Conservation (phyloP, 2,329 filamentous ascomycete species). For the Aspergillus carbonarius region DNA sequence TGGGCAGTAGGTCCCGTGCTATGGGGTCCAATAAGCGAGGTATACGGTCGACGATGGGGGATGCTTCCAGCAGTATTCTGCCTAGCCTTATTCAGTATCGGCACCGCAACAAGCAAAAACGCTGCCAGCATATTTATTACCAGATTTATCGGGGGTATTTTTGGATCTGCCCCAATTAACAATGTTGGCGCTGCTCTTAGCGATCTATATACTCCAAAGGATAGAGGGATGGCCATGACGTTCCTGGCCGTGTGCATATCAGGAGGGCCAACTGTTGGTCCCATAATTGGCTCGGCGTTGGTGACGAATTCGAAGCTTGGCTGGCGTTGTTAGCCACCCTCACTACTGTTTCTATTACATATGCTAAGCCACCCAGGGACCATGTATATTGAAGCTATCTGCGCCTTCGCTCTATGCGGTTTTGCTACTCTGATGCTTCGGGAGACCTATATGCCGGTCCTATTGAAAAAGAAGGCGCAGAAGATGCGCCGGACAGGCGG, state of each 20-base stretch:
- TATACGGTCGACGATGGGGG: conserved; percentile 46
- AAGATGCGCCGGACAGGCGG: conserved; percentile 40
- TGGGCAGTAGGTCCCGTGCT: conserved; percentile 39
- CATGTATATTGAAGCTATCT: conserved; percentile 45
- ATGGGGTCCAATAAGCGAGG: conserved; percentile 46
- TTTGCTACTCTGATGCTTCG: conserved; percentile 33
- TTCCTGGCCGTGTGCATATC: conserved; percentile 43
- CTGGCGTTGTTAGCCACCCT: conserved; percentile 6
- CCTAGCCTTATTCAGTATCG: conserved; percentile 49
- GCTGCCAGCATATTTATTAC: conserved; percentile 40
- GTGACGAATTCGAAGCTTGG: conserved; percentile 24
- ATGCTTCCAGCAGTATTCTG: conserved; percentile 46
- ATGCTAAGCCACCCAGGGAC: conserved; percentile 22
- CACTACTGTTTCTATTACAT: not conserved
- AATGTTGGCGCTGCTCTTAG: conserved; percentile 46
- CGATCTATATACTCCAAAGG: conserved; percentile 42
- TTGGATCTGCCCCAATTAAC: conserved; percentile 45
- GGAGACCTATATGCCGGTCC: conserved; percentile 42
- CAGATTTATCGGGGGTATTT: conserved; percentile 48
- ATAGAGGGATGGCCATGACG: conserved; percentile 40
- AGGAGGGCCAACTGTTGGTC: conserved; percentile 43
- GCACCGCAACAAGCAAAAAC: conserved; percentile 41
- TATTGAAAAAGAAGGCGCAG: conserved; percentile 41
- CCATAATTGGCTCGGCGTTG: conserved; percentile 43
- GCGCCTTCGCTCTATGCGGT: conserved; percentile 28